A percentile compares a stretch with the other conserved stretches of the same genome.
Conservation (phyloP, 2,329 filamentous ascomycete species). For the Botrytis squamosa region DNA sequence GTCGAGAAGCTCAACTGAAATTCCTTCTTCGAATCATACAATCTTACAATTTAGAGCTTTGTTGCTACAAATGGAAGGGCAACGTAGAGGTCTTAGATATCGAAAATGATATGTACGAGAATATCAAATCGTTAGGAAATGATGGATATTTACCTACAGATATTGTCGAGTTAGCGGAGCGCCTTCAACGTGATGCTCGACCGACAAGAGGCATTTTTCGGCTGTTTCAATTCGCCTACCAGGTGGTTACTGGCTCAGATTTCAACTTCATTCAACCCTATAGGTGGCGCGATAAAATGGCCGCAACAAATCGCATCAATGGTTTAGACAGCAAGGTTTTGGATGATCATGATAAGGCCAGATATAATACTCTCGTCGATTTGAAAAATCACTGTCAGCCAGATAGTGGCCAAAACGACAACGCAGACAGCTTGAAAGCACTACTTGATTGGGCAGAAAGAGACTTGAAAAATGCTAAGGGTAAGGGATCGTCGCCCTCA, state of each 20-base stretch:
- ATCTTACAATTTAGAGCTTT: neutral
- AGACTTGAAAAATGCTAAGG: neutral
- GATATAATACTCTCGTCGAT: neutral
- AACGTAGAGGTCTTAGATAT: neutral
- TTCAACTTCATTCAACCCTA: neutral
- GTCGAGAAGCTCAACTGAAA: neutral
- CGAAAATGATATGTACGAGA: neutral
- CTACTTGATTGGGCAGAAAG: neutral
- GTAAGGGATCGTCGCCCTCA: too few species aligned
- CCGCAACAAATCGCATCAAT: neutral
- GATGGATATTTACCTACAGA: neutral
- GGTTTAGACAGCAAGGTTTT: neutral
- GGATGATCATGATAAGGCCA: neutral
- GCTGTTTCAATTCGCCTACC: neutral
- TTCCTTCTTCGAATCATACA: neutral
- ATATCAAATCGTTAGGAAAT: neutral
- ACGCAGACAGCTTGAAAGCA: neutral
- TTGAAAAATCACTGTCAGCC: neutral
- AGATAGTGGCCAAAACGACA: neutral
- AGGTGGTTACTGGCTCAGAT: neutral
- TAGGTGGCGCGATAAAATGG: neutral
- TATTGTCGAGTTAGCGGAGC: neutral
- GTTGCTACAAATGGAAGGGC: accelerated
- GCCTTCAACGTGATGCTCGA: neutral
- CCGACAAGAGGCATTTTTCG: neutral